Percentiles rank a stretch among this genome's conserved stretches.
Conservation (phyloP, 306 rosid species). For the Prunus kanzakura region DNA sequence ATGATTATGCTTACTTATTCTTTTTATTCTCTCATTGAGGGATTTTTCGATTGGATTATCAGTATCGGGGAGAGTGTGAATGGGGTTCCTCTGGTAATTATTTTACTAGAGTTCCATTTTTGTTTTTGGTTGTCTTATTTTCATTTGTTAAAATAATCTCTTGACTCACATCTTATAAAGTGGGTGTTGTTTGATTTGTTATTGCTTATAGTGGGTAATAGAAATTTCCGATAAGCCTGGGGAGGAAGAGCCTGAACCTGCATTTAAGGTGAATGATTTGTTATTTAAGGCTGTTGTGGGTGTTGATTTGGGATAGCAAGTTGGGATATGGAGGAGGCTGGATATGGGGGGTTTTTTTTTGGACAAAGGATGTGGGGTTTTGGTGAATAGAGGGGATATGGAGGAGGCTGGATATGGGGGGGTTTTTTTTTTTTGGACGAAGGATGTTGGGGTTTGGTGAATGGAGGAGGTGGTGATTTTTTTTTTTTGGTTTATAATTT, state of each 20-base stretch:
- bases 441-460: no score
- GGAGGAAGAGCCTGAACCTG: conserved; percentile 81
- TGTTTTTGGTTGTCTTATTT: background rate
- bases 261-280: conserved; percentile 75
- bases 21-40: conserved; percentile 66
- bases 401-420: no score
- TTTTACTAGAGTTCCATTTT: conserved; percentile 21
- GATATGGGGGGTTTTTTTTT: no score
- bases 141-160: background rate
- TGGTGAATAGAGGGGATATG: no score
- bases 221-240: conserved; percentile 98
- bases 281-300: background rate
- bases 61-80: conserved; percentile 92
- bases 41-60: conserved; percentile 53
- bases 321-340: no score
- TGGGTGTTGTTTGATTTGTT: conserved; percentile 13
- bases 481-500: no score
- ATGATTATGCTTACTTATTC: conserved; percentile 43
- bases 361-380: no score
- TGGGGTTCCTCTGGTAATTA: conserved; percentile 87
- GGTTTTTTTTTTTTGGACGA: no score
- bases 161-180: conserved; percentile 13
- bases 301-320: no score
- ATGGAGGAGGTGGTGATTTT: no score
- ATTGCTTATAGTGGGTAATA: conserved; percentile 72